Percentiles rank a stretch among this genome's conserved stretches.
Evolutionary conservation across 441 rosid genomes (phyloP).

Genomic region (Erysimum cheiri): DNA sequence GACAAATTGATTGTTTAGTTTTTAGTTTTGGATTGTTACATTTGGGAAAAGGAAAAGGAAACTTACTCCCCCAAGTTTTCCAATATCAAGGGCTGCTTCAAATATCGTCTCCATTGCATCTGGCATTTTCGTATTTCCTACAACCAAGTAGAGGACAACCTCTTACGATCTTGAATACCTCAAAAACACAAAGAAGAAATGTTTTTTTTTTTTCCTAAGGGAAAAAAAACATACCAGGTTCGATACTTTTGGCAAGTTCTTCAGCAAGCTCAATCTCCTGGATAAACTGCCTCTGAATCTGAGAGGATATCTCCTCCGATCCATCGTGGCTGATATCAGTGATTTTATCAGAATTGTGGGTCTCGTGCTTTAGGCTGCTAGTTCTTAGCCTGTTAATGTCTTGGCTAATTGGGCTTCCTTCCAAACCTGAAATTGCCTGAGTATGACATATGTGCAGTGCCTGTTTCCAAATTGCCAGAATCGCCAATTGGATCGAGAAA

Average conservation of each 20-base stretch:
- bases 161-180: conserved; percentile 23
- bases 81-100: conserved; percentile 84
- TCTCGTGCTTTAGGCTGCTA: conserved; percentile 57
- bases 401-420: conserved; percentile 71
- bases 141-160: conserved; percentile 35
- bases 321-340: conserved; percentile 46
- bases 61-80: conserved; percentile 84
- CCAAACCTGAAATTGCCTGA: conserved; percentile 85
- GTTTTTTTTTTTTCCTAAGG: neutral
- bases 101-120: conserved; percentile 96
- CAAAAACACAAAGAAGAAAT: conserved; percentile 4
- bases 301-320: conserved; percentile 59
- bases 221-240: conserved; percentile 60
- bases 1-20: neutral
- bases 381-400: conserved; percentile 55
- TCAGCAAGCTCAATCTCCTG: conserved; percentile 85
- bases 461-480: conserved; percentile 96
- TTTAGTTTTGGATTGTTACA: neutral
- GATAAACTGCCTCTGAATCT: conserved; percentile 81
- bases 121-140: conserved; percentile 85
- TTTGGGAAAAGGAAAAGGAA: conserved; percentile 14
- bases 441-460: conserved; percentile 92
- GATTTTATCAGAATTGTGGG: conserved; percentile 52
- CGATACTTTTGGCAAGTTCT: conserved; percentile 75
- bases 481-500: conserved; percentile 90